Evolutionary conservation across 2,329 filamentous ascomycete species (phyloP).

Genomic region (Lachnellula willkommii): DNA sequence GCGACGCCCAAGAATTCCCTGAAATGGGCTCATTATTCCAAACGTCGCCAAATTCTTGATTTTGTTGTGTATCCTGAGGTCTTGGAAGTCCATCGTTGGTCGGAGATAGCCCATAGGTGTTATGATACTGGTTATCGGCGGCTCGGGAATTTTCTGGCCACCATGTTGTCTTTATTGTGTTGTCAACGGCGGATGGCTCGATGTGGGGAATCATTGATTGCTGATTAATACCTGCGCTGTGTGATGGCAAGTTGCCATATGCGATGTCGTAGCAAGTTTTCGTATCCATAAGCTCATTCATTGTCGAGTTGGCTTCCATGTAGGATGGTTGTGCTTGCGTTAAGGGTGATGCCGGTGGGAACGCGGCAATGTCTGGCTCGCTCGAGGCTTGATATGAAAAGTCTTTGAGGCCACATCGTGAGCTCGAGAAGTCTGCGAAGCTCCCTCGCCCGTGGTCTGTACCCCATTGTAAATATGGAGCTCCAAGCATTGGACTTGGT

Average conservation of each 20-base stretch:
- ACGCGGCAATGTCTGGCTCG: slow-evolving; percentile 2
- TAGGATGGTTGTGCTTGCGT: slow-evolving; percentile 8
- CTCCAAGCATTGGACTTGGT: slow-evolving; percentile 19
- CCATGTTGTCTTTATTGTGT: slow-evolving; percentile 3
- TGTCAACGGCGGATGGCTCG: neutral
- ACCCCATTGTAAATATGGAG: slow-evolving; percentile 20
- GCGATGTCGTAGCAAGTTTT: slow-evolving; percentile 10
- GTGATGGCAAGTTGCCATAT: slow-evolving; percentile 14
- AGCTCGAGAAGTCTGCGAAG: slow-evolving; percentile 20
- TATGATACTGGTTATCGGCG: slow-evolving; percentile 2
- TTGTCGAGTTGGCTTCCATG: slow-evolving; percentile 1
- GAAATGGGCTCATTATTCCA: slow-evolving; percentile 8
- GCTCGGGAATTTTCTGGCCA: slow-evolving; percentile 10
- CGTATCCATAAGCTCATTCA: neutral
- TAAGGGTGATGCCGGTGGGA: slow-evolving; percentile 1
- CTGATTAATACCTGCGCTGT: slow-evolving; percentile 8
- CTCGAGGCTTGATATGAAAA: slow-evolving; percentile 7
- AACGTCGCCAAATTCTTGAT: slow-evolving; percentile 3
- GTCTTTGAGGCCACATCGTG: slow-evolving; percentile 13
- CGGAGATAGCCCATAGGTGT: slow-evolving; percentile 2
- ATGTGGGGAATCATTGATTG: neutral
- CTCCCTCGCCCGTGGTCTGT: slow-evolving; percentile 14
- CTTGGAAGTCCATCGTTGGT: slow-evolving; percentile 13
- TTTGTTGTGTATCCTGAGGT: neutral
- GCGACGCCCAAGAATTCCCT: slow-evolving; percentile 12